Base-by-base conservation (phyloP, 1,139 yeast genomes). In the Pichia kudriavzevii region DNA sequence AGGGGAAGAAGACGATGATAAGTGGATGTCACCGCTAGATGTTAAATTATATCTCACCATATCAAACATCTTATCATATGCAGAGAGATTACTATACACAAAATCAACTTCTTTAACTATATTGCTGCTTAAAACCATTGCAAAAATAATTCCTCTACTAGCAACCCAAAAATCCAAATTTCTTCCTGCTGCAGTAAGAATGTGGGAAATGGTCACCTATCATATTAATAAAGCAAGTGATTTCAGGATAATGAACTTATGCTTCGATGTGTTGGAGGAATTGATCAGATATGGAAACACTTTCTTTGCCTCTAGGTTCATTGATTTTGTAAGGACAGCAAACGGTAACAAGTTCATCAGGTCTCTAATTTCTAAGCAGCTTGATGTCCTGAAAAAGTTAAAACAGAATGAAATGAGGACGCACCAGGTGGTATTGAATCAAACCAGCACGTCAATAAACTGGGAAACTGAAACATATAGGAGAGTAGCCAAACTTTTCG, bases 1-100 rank as follows among this genome's bases (percentile, higher is more conserved):
- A 21, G 36, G 33, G 1, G 45, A 24, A 4, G 43, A 41, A 9
- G 48, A 38, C 38, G 34, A 31, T n/a, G 50, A 52, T 5, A 59
- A 53, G 9, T 85, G 95, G 95, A 47, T 52, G 0, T 79, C 88
- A 0, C 73, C 75, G 0, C 61, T 87, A 1, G 82, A 93, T 0
- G 61, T 67, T 30, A 57, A 66, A 3, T 61, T 78, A 0, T 87
- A 82, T 51, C 53, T 60, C 30, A 61, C 79, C 3, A 59, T 81
- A 0, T 72, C 77, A 35, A 72, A 73, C 39, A 75, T 91, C 8
- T 66, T 76, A 38, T 69, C 66, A 10, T 84, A 85, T 50, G 79
- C 93, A 3, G 79, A 83, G 39, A 59, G 81, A 39, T 64, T 85
- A 34, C 57, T 85, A 25, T 74, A 85, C 3, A 93, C 84, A 46